Conservation (phyloP, 2,329 filamentous ascomycete species). For the Hypoxylon sp. region DNA sequence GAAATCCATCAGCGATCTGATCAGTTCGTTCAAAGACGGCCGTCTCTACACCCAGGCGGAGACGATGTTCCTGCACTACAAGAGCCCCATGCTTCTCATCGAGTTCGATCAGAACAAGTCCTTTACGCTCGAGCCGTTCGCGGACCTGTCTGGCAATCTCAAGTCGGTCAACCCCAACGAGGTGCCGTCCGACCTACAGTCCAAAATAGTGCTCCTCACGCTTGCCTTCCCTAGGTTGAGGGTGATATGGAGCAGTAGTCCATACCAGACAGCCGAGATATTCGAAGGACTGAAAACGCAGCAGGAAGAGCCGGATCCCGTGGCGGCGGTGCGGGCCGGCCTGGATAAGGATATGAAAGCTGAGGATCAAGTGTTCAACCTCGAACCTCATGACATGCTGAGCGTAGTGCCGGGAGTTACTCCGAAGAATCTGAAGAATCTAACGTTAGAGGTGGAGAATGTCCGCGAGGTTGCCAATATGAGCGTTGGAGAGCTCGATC, state of each 20-base stretch:
- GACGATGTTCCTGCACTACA: constrained; percentile 94
- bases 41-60: constrained; percentile 92
- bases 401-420: constrained; percentile 84
- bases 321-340: constrained; percentile 84
- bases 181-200: constrained; percentile 80
- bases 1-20: constrained; percentile 90
- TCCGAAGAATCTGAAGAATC: constrained; percentile 75
- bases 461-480: constrained; percentile 88
- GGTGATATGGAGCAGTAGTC: constrained; percentile 92
- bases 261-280: constrained; percentile 97
- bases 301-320: constrained; percentile 88
- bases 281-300: constrained; percentile 93
- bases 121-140: constrained; percentile 88
- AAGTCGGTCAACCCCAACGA: constrained; percentile 68
- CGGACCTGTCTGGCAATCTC: constrained; percentile 69
- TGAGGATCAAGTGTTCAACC: constrained; percentile 76
- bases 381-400: constrained; percentile 90
- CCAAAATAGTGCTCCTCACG: constrained; percentile 89
- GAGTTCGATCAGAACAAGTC: constrained; percentile 98
- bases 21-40: constrained; percentile 90
- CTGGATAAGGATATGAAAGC: constrained; percentile 70
- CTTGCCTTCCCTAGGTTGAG: constrained; percentile 89
- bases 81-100: constrained; percentile 87
- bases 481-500: constrained; percentile 74
- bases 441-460: constrained; percentile 78